Evolutionary conservation across 2,329 filamentous ascomycete genomes (phyloP).

Genomic region (Ophiostoma populinum): DNA sequence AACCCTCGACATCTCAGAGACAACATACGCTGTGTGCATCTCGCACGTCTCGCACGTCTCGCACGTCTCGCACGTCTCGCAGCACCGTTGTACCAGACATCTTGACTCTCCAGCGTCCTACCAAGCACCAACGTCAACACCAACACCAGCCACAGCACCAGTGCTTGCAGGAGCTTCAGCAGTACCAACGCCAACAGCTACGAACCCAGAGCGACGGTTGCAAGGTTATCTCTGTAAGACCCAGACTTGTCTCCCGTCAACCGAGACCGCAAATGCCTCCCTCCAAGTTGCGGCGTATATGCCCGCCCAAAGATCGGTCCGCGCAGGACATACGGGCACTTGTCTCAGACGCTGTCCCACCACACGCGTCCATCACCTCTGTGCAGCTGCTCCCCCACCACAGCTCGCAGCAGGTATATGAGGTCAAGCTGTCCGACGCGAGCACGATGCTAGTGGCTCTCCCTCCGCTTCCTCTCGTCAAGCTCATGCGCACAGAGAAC

Average conservation of each 20-base stretch:
- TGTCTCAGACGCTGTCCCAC: constrained; percentile 17
- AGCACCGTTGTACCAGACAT: constrained; percentile 3
- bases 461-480: constrained; percentile 23
- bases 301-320: constrained; percentile 10
- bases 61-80: neutral
- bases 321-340: constrained; percentile 19
- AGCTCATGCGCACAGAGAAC: constrained; percentile 30
- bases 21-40: neutral
- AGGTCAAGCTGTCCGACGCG: constrained; percentile 24
- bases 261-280: constrained; percentile 9
- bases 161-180: neutral
- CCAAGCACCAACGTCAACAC: neutral
- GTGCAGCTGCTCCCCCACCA: constrained; percentile 17
- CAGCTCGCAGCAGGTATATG: constrained; percentile 25
- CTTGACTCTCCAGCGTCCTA: constrained; percentile 8
- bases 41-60: neutral
- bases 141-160: neutral
- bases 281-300: constrained; percentile 21
- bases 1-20: neutral
- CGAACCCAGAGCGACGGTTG: constrained; percentile 6
- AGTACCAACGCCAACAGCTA: neutral
- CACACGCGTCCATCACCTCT: constrained; percentile 17
- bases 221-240: constrained; percentile 9
- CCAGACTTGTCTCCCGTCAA: neutral
- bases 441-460: constrained; percentile 24